Evolutionary conservation across 805 yeast genomes (phyloP), one percentile per base, ranked within the genome.

Genomic region (Diddensiella caesifluorescens): DNA sequence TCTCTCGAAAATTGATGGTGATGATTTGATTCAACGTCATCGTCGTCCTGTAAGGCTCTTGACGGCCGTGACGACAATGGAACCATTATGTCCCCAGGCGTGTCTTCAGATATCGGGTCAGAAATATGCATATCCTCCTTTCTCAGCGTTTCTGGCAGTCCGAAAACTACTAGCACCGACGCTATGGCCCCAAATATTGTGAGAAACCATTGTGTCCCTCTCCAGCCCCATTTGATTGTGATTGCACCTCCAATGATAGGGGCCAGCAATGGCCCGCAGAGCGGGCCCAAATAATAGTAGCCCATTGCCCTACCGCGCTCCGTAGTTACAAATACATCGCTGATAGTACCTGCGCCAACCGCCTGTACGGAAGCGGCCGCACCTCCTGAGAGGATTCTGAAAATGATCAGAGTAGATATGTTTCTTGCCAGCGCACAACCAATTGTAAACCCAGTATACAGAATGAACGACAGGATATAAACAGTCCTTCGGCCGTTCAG

Each of bases 311-410:
- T 60, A 2, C 95, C 95, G 54, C 95, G 70, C 51, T 80, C 75
- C 25, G 77, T 74, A 5, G 80, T 79, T 3, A 71, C 64, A 56
- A 67, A 87, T 26, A 87, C 57, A 55, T 87, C 95, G 16, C 84
- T 73, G 15, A 86, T 79, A 0, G 95, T 83, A 2, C 95, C 95
- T 0, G 95, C 95, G 3, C 95, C 95, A 22, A 86, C 86, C 15
- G 89, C 75, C 58, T 87, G 95, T 0, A 87, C 95, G 31, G 87
- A 76, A 1, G 92, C 92, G 1, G 89, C 81, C 46, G 81, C 75
- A 0, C 87, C 95, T 41, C 95, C 95, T 33, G 82, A 69, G 1
- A 86, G 60, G 3, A 83, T 74, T 51, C 95, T 69, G 42, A 86
- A 73, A 1, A 75, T 77, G 49, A 85, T 82, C 36, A 87, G 70